phyloP scores from a whole-genome alignment of 352 stramenopile species.

The Phytophthora rubi region DNA sequence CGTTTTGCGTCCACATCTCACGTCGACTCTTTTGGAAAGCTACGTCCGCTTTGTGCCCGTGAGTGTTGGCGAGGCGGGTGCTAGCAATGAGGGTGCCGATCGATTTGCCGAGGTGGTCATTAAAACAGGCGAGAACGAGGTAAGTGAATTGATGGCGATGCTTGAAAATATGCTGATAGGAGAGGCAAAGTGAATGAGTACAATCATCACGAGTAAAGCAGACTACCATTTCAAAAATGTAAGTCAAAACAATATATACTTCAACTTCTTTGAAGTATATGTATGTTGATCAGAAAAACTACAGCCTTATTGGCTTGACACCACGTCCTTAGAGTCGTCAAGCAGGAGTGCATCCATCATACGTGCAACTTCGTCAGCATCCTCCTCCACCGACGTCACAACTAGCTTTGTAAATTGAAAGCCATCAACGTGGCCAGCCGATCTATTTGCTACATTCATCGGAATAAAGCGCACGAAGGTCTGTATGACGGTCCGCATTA shows the following conservation, averaged over 20 bases:
- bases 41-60: conserved; percentile 18
- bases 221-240: too few species aligned
- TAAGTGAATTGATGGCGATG: conserved; percentile 20
- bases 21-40: conserved; percentile 18
- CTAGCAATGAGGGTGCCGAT: conserved; percentile 1
- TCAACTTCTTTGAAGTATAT: too few species aligned
- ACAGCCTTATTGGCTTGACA: too few species aligned
- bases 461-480: conserved; percentile 34
- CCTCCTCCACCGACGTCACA: conserved; percentile 31
- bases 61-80: not conserved
- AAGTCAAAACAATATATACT: too few species aligned
- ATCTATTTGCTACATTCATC: conserved; percentile 8
- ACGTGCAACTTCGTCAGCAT: too few species aligned
- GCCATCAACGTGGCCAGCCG: conserved; percentile 2
- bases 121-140: conserved; percentile 18
- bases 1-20: conserved; percentile 12
- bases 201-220: too few species aligned
- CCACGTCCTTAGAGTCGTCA: too few species aligned
- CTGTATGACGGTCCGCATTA: conserved; percentile 23
- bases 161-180: conserved; percentile 26
- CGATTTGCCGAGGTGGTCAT: conserved; percentile 9
- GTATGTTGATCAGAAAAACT: too few species aligned
- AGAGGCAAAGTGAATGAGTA: not conserved
- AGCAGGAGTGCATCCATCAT: too few species aligned
- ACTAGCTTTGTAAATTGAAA: conserved; percentile 38